phyloP scores from a whole-genome alignment of 768 basidiomycete genomes.

The Exsudoporus frostii region DNA sequence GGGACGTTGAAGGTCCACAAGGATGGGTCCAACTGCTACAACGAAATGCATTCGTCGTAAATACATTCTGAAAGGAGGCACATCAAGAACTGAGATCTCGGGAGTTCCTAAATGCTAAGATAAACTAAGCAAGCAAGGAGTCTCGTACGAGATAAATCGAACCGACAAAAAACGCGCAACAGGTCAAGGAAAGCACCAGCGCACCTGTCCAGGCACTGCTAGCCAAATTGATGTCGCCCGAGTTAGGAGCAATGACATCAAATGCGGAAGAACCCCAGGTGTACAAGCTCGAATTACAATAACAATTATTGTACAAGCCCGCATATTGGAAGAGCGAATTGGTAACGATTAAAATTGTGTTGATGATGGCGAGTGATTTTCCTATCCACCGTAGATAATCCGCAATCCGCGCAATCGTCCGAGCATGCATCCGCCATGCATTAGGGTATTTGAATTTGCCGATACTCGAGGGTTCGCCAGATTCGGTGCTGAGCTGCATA shows the following conservation, averaged over 20 bases:
- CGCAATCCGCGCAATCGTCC: background rate
- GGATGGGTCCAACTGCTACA: too few species aligned
- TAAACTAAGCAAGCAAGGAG: constrained; percentile 9
- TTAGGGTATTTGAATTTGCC: background rate
- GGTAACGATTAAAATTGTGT: constrained; percentile 26
- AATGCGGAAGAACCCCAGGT: constrained; percentile 25
- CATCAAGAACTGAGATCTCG: too few species aligned
- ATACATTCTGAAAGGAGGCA: too few species aligned
- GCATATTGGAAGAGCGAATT: constrained; percentile 31
- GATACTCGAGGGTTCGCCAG: background rate
- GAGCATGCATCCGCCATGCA: background rate
- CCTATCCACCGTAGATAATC: constrained; percentile 25
- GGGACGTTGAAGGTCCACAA: too few species aligned
- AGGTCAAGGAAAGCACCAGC: constrained; percentile 26
- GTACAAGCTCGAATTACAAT: constrained; percentile 27
- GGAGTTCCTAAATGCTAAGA: background rate
- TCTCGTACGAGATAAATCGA: constrained; percentile 30
- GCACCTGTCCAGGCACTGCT: constrained; percentile 38
- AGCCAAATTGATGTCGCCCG: constrained; percentile 25
- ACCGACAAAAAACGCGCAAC: constrained; percentile 25
- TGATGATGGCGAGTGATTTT: constrained; percentile 27
- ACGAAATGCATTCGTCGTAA: too few species aligned
- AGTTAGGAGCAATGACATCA: constrained; percentile 20
- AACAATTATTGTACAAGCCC: constrained; percentile 28
- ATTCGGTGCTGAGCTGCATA: too few species aligned